phyloP scores from a whole-genome alignment of 768 basidiomycete species.

The Tephrocybe sp. region DNA sequence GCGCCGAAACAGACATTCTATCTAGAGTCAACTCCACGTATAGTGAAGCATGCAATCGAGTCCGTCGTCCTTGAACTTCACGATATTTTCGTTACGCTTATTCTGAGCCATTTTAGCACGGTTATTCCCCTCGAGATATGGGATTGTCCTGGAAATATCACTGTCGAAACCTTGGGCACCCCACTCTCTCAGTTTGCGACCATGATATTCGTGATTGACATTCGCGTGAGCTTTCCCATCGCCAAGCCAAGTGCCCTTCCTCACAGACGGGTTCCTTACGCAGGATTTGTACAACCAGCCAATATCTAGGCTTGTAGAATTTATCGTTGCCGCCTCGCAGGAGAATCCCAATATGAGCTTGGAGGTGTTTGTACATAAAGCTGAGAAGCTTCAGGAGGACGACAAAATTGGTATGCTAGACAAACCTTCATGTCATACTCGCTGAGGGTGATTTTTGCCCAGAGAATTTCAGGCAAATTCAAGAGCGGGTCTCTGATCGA shows the following conservation, averaged over 20 bases:
- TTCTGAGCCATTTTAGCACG: constrained; percentile 49
- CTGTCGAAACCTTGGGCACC: constrained; percentile 73
- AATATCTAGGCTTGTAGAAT: constrained; percentile 77
- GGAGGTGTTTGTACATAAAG: constrained; percentile 95
- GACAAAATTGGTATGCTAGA: constrained; percentile 74
- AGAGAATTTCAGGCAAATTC: constrained; percentile 93
- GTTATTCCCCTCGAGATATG: constrained; percentile 92
- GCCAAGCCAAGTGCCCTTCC: background rate
- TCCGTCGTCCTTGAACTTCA: constrained; percentile 36
- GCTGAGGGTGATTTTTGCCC: constrained; percentile 5
- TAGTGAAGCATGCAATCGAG: constrained; percentile 77
- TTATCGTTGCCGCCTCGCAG: constrained; percentile 73
- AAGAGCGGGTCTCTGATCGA: constrained; percentile 82
- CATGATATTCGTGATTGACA: constrained; percentile 93
- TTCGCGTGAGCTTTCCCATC: constrained; percentile 60
- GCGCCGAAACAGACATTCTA: constrained; percentile 85
- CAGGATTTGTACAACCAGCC: constrained; percentile 85
- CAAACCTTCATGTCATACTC: background rate
- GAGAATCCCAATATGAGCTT: constrained; percentile 76
- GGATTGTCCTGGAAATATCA: constrained; percentile 89
- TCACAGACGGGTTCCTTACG: background rate
- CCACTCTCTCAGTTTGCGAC: constrained; percentile 79
- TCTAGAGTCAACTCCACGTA: constrained; percentile 81
- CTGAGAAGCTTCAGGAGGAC: constrained; percentile 87
- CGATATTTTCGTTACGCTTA: background rate